Evolutionary conservation across 2,329 filamentous ascomycete genomes (phyloP).

Genomic region (Pyricularia sp.): DNA sequence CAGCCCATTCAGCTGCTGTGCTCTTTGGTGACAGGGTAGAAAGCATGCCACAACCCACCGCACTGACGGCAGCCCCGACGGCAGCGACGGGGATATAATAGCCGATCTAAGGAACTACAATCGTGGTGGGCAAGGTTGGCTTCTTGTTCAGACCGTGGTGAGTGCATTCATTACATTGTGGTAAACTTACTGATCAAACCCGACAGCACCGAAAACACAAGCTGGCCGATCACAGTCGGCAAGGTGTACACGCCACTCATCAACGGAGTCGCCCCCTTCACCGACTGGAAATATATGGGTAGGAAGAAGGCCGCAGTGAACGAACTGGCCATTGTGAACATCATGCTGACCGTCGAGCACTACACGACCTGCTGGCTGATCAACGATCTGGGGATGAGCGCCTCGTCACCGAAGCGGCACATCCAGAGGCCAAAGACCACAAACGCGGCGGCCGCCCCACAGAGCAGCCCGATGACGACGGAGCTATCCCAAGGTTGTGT

Average conservation of each 20-base stretch:
- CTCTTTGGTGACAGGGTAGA: slow-evolving; percentile 17
- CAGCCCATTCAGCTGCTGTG: slow-evolving; percentile 18
- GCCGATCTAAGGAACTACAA: slow-evolving; percentile 13
- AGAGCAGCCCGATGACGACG: slow-evolving; percentile 8
- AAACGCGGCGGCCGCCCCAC: slow-evolving; percentile 18
- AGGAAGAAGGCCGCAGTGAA: slow-evolving; percentile 16
- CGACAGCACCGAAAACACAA: not conserved
- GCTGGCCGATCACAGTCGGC: slow-evolving; percentile 7
- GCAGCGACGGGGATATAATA: slow-evolving; percentile 22
- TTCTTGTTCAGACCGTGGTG: slow-evolving; percentile 1
- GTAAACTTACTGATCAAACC: slow-evolving; percentile 7
- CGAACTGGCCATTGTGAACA: slow-evolving; percentile 11
- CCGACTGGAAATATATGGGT: slow-evolving; percentile 25
- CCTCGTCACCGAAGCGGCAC: slow-evolving; percentile 14
- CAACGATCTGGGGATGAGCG: slow-evolving; percentile 15
- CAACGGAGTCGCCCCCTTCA: slow-evolving; percentile 15
- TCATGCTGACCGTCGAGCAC: slow-evolving; percentile 11
- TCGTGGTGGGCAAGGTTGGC: not conserved
- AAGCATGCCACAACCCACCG: slow-evolving; percentile 21
- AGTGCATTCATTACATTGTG: not conserved
- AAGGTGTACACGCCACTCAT: slow-evolving; percentile 21
- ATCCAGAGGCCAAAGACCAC: slow-evolving; percentile 33
- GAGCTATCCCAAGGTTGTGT: slow-evolving; percentile 30
- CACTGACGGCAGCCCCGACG: slow-evolving; percentile 14
- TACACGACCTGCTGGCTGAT: slow-evolving; percentile 12